Base-by-base conservation (phyloP, 805 yeast genomes). In the Wickerhamomyces ciferrii region DNA sequence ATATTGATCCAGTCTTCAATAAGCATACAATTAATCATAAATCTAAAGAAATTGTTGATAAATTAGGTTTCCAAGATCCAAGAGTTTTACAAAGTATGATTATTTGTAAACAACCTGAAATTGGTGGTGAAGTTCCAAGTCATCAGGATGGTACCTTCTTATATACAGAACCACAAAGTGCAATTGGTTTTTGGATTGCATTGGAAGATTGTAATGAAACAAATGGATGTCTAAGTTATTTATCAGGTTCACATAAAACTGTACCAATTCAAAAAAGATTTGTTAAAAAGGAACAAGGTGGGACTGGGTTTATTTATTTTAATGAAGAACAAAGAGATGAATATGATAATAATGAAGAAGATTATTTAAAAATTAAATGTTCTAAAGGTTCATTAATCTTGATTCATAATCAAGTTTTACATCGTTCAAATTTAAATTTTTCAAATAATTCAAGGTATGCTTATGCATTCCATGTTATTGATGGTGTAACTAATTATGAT, bases 181-280 rank as follows among this genome's bases (percentile, higher is more conserved):
- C 90, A 1, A 61, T 85, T 36, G 95, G 95, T 2, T 87, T 83
- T 59, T 86, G 95, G 95, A 78, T 81, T 58, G 91, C 94, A 0
- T 63, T 86, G 51, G 89, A 87, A 54, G 86, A 84, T 54, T 86
- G 94, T 60, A 80, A 83, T 1, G 47, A 60, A 2, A 66, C 64
- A 5, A 86, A 86, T 61, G 94, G 95, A 0, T 84, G 92, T 48
- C 66, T 86, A 18, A 75, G 80, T 48, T 84, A 74, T 55, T 70
- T 76, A 15, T 89, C 91, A 0, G 92, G 91, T 0, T 76, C 87
- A 4, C 94, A 87, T 58, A 77, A 75, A 59, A 67, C 64, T 7
- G 67, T 69, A 32, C 80, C 81, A 1, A 71, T 87, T 4, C 68
- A 69, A 10, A 81, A 80, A 56, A 68, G 94, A 50, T 83, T 86